Evolutionary conservation across 805 yeast species (phyloP).

Genomic region (Cyberlindnera maritima): DNA sequence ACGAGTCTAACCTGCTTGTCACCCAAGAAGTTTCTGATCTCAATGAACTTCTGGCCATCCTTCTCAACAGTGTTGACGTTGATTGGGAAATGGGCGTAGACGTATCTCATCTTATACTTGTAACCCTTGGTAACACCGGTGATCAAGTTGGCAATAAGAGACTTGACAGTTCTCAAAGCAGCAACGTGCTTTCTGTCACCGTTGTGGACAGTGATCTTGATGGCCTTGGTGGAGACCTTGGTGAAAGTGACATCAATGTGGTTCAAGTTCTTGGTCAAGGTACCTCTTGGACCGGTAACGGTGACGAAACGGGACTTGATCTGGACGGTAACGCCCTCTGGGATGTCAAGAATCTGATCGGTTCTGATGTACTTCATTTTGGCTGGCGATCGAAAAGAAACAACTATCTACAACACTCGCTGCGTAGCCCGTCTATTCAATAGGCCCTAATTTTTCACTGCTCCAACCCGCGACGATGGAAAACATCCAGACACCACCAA

Average conservation of each 20-base stretch:
- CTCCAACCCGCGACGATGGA: conserved; percentile 8
- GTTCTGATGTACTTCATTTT: conserved; percentile 83
- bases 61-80: conserved; percentile 88
- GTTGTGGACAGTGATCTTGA: conserved; percentile 92
- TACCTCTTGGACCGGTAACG: conserved; percentile 98
- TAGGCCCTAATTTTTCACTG: conserved; percentile 12
- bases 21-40: conserved; percentile 99
- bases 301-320: conserved; percentile 89
- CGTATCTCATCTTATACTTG: conserved; percentile 99
- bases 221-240: conserved; percentile 66
- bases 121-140: conserved; percentile 99
- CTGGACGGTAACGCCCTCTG: conserved; percentile 89
- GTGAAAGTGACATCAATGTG: conserved; percentile 94
- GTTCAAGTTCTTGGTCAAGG: conserved; percentile 81
- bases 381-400: background rate
- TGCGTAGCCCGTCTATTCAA: background rate
- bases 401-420: background rate
- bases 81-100: conserved; percentile 99
- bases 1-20: conserved; percentile 95
- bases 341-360: conserved; percentile 78
- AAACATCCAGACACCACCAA: conserved; percentile 14
- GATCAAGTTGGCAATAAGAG: conserved; percentile 89
- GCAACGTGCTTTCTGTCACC: conserved; percentile 99
- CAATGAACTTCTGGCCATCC: conserved; percentile 73
- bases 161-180: conserved; percentile 97